Conservation (phyloP, 345 rosid genomes). For the Murraya paniculata region DNA sequence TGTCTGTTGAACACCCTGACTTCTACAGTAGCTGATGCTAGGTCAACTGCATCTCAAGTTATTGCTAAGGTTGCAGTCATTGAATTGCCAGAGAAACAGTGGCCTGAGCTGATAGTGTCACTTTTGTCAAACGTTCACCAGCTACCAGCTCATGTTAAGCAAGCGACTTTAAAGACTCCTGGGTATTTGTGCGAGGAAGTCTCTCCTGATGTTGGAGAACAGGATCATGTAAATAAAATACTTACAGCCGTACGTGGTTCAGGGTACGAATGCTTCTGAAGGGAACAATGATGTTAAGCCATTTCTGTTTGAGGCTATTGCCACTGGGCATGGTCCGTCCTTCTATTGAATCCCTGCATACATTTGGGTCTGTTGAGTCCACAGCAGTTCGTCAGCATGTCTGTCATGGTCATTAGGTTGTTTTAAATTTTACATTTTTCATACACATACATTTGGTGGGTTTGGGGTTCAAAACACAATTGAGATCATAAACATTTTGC, state of each 20-base stretch:
- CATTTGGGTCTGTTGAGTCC: conserved; percentile 46
- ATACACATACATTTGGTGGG: conserved; percentile 14
- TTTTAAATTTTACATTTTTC: background rate
- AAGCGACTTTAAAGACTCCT: conserved; percentile 39
- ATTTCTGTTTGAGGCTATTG: conserved; percentile 55
- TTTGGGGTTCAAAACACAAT: conserved; percentile 24
- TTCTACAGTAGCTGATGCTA: conserved; percentile 32
- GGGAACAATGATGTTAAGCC: background rate
- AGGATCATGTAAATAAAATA: conserved; percentile 39
- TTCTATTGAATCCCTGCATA: conserved; percentile 40
- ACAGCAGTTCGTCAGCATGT: conserved; percentile 18
- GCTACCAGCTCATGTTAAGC: conserved; percentile 31
- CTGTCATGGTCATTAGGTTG: conserved; percentile 27
- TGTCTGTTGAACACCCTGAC: conserved; percentile 32
- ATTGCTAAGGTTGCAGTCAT: conserved; percentile 41
- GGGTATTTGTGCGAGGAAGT: conserved; percentile 42
- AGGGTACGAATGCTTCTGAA: no score
- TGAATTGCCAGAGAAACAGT: conserved; percentile 39
- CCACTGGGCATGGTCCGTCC: conserved; percentile 22
- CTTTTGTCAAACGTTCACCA: conserved; percentile 38
- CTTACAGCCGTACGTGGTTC: conserved; percentile 33
- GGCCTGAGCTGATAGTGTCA: conserved; percentile 35
- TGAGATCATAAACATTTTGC: conserved; percentile 28
- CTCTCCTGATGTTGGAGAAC: conserved; percentile 37
- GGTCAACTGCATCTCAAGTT: conserved; percentile 37